phyloP scores from a whole-genome alignment of 441 rosid genomes.

The Rhodomyrtus psidioides region DNA sequence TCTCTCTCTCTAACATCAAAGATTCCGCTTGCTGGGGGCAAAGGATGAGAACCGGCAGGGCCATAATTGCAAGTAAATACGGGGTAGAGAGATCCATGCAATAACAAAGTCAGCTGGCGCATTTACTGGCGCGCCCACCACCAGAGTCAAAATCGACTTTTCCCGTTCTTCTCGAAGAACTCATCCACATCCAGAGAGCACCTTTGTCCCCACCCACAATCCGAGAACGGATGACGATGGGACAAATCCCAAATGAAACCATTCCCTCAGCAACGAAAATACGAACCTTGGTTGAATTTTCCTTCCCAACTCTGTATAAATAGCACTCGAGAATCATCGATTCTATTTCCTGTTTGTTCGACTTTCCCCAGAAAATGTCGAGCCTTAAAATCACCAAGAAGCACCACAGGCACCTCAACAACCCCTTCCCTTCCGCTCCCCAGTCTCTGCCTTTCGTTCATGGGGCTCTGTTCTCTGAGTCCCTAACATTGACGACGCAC shows the following conservation, averaged over 20 bases:
- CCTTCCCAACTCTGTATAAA: neutral
- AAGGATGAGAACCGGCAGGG: neutral
- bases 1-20: neutral
- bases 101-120: neutral
- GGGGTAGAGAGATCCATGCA: neutral
- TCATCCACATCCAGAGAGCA: neutral
- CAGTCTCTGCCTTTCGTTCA: constrained; percentile 32
- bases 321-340: neutral
- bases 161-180: neutral
- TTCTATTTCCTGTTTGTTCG: neutral
- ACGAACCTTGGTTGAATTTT: neutral
- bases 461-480: constrained; percentile 30
- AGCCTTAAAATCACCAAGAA: constrained; percentile 39
- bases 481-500: constrained; percentile 15
- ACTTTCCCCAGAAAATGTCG: constrained; percentile 15
- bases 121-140: neutral
- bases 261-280: neutral
- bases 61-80: neutral
- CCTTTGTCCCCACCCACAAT: neutral
- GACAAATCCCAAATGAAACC: neutral
- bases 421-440: constrained; percentile 51
- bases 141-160: neutral
- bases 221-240: neutral
- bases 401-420: constrained; percentile 53
- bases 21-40: neutral